Base-by-base conservation (phyloP, 2,329 filamentous ascomycete species). In the Pseudocercospora cruenta region DNA sequence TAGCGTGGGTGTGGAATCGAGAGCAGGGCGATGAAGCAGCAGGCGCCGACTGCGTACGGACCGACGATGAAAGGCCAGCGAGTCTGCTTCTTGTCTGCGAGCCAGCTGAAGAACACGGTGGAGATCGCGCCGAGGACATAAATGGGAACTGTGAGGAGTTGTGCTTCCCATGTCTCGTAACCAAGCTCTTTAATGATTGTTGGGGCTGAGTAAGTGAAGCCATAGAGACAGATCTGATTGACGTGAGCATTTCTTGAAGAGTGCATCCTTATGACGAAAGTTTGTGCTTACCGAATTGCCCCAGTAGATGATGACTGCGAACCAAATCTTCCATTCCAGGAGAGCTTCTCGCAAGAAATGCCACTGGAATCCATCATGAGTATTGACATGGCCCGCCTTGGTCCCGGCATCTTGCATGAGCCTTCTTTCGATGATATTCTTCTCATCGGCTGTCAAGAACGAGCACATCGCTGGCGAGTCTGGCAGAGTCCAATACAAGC, bases 141-240 rank as follows among this genome's bases (percentile, higher is more conserved):
- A 1, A 81, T 78, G 0, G 81, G 81, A 3, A 83, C 80, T 16
- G 80, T 80, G 22, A 82, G 72, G 12, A 82, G 77, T 63, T 83
- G 80, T 3, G 80, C 80, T 43, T 78, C 75, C 6, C 78, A 77
- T 3, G 77, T 74, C 2, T 78, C 78, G 65, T 81, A 83, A 6
- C 81, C 81, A 68, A 83, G 80, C 26, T 77, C 77, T 33, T 75
- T 77, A 64, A 82, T 81, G 67, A 88, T 87, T 1, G 82, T 82
- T 1, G 86, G 86, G 4, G 87, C 76, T 72, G 88, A 88, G 9
- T 84, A 87, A 69, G 81, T 83, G 74, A 87, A 87, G 21, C 85
- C 85, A 71, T 86, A 74, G 0, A 93, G 83, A 86, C 93, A 90
- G 1, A 89, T 92, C 33, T 36, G 33, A 36, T 12, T 2, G 14